Percentiles rank a stretch among this genome's conserved stretches.
Evolutionary conservation across 1,139 yeast species (phyloP).

Genomic region (Lodderomyces jiufengensis): DNA sequence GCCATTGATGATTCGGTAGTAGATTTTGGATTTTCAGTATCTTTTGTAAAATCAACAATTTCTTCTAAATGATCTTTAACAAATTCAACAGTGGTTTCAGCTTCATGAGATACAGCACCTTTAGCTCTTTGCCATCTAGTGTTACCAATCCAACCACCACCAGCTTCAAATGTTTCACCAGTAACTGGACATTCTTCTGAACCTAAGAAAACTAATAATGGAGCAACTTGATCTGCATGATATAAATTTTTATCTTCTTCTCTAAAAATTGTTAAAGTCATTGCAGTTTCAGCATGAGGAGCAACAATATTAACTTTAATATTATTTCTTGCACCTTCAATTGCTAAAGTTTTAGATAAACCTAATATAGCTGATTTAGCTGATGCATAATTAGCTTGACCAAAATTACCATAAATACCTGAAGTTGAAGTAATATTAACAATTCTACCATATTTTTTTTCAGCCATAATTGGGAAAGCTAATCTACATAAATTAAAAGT

Average conservation of each 20-base stretch:
- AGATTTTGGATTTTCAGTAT: constrained; percentile 56
- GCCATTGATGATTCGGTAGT: constrained; percentile 79
- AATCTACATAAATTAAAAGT: constrained; percentile 81
- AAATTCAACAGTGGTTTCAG: constrained; percentile 62
- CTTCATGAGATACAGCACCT: constrained; percentile 68
- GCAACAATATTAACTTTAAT: constrained; percentile 83
- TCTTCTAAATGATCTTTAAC: constrained; percentile 64
- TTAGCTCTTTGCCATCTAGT: constrained; percentile 94
- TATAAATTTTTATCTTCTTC: constrained; percentile 74
- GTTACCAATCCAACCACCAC: constrained; percentile 93
- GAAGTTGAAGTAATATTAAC: constrained; percentile 92
- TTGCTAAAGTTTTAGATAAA: constrained; percentile 77
- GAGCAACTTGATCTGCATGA: constrained; percentile 90
- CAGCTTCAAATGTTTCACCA: constrained; percentile 44
- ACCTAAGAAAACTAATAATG: constrained; percentile 74
- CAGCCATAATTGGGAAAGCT: constrained; percentile 86
- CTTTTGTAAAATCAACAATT: constrained; percentile 61
- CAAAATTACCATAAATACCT: constrained; percentile 96
- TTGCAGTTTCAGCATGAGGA: constrained; percentile 97
- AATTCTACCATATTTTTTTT: constrained; percentile 78
- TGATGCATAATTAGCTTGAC: constrained; percentile 93
- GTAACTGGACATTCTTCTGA: constrained; percentile 64
- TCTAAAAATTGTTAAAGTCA: constrained; percentile 85
- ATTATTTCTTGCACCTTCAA: constrained; percentile 80
- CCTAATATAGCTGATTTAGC: constrained; percentile 91